phyloP scores from a whole-genome alignment of 139 green algal genomes.

The Chlorella vulgaris region DNA sequence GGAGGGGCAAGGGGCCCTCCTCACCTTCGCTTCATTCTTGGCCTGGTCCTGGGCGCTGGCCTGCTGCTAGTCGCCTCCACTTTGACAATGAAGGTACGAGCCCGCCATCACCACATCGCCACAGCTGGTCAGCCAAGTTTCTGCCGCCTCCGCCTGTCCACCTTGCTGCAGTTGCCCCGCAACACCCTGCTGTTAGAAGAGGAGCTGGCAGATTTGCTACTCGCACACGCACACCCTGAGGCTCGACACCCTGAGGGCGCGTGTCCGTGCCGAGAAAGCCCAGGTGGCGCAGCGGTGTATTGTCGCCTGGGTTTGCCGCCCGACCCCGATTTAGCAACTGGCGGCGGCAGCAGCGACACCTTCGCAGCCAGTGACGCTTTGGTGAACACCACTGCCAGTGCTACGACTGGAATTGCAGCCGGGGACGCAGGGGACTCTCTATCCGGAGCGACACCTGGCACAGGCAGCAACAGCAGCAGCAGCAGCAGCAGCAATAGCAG shows the following conservation, averaged over 20 bases:
- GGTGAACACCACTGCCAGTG: background rate
- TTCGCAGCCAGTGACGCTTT: background rate
- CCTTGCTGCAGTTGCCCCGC: background rate
- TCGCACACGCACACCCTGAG: too few species aligned
- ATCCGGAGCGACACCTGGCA: background rate
- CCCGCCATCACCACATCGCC: background rate
- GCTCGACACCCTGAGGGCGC: too few species aligned
- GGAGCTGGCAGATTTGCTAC: slow-evolving; percentile 3
- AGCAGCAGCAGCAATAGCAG: background rate
- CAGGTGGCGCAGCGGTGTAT: background rate
- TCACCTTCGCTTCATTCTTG: too few species aligned
- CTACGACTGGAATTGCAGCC: background rate
- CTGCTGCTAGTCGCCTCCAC: too few species aligned
- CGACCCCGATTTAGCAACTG: background rate
- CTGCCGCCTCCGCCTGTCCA: background rate
- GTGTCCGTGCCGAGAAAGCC: background rate
- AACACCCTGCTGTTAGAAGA: slow-evolving; percentile 15
- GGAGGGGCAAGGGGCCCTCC: too few species aligned
- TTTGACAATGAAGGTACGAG: background rate
- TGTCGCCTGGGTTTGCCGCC: slow-evolving; percentile 18
- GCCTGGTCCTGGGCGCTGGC: too few species aligned
- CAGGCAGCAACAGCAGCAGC: slow-evolving; percentile 8
- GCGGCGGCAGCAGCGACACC: background rate
- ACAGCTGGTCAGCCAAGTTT: background rate
- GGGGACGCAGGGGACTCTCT: background rate